Evolutionary conservation across 2,329 filamentous ascomycete species (phyloP), one percentile per base, ranked within the genome.

Genomic region (Rhinocladiella similis): DNA sequence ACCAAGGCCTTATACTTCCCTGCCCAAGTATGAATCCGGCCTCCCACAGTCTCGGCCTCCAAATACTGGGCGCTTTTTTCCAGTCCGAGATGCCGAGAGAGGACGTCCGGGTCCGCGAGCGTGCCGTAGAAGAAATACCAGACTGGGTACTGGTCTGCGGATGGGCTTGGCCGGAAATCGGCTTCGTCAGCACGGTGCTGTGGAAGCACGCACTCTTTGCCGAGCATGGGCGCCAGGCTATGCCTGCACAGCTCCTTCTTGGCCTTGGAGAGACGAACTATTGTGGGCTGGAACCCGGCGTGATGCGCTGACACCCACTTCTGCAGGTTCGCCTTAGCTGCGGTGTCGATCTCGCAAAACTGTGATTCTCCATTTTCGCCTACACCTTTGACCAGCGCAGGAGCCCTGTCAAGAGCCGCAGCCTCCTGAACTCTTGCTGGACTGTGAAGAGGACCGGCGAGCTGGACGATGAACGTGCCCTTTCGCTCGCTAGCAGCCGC

Each of bases 81-180:
- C 7, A 74, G 56, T 2, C 64, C 63, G 12, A 76, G 63, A 1
- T 75, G 66, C 14, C 67, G 60, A 5, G 50, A 53, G 1, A 77
- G 67, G 3, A 73, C 55, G 0, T 50, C 53, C 0, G 66, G 49
- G 10, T 73, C 65, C 1, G 64, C 69, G 2, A 76, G 65, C 0
- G 70, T 75, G 12, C 73, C 72, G 57, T 77, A 76, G 58, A 77
- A 75, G 63, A 77, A 77, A 57, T 76, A 77, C 68, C 69, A 75
- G 0, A 78, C 71, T 0, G 70, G 70, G 39, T 67, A 73, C 46
- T 73, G 49, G 39, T 69, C 48, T 50, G 69, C 68, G 0, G 66
- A 13, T n/a, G 65, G 68, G 14, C 39, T 25, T n/a, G 57, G 51
- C 12, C 18, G 3, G 25, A 1, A 20, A 41, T 12, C 25, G n/a